Conservation (phyloP, 768 basidiomycete genomes). For the Holtermannia corniformis region DNA sequence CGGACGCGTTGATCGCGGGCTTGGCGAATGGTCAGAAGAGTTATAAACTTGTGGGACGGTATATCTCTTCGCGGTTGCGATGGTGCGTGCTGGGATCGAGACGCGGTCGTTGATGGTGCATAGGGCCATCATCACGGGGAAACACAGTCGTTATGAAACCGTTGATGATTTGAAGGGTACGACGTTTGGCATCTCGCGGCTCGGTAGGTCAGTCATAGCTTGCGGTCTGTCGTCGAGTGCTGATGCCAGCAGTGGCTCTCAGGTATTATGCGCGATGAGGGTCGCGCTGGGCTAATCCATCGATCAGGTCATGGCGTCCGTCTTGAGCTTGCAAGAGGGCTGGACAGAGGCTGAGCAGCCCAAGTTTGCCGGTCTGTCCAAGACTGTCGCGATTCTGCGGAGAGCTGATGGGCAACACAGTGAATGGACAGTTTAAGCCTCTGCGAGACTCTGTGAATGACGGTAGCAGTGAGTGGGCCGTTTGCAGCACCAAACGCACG, state of each 20-base stretch:
- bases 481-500: too few relatives aligned
- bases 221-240: background rate
- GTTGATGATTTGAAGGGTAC: conserved; percentile 70
- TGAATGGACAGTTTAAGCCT: conserved; percentile 41
- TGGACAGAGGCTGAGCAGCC: conserved; percentile 51
- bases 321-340: conserved; percentile 79
- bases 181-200: conserved; percentile 76
- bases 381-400: background rate
- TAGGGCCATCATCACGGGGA: conserved; percentile 87
- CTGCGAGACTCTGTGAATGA: conserved; percentile 80
- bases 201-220: conserved; percentile 55
- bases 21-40: conserved; percentile 78
- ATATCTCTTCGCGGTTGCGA: conserved; percentile 77
- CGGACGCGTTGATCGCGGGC: conserved; percentile 82
- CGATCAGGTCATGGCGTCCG: conserved; percentile 89
- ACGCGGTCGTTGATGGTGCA: background rate
- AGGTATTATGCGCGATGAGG: conserved; percentile 6
- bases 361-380: conserved; percentile 55
- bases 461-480: conserved; percentile 53
- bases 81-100: conserved; percentile 49
- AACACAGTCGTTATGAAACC: conserved; percentile 56
- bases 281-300: too few relatives aligned
- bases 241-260: conserved; percentile 13
- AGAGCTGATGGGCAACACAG: conserved; percentile 10
- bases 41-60: conserved; percentile 87